A percentile compares a stretch with the other conserved stretches of the same genome.
phyloP scores from a whole-genome alignment of 306 rosid genomes.

The Potentilla sterilis region DNA sequence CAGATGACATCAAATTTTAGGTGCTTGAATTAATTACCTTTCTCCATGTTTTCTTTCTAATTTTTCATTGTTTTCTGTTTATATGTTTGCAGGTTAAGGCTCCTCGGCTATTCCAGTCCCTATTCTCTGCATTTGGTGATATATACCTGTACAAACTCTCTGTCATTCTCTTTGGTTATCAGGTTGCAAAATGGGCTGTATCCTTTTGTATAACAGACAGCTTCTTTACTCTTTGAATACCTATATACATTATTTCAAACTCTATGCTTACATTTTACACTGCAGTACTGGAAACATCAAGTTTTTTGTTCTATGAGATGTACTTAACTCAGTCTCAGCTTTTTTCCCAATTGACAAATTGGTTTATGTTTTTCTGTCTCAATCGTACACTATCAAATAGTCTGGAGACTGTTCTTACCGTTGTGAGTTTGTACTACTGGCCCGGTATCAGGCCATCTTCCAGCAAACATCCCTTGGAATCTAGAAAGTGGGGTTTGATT shows the following conservation, averaged over 20 bases:
- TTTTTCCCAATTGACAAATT: slow-evolving; percentile 76
- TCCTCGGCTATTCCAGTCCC: slow-evolving; percentile 76
- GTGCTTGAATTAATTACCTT: not conserved
- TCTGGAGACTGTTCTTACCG: slow-evolving; percentile 82
- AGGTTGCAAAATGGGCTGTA: slow-evolving; percentile 85
- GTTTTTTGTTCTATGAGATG: slow-evolving; percentile 2
- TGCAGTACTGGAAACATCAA: slow-evolving; percentile 5
- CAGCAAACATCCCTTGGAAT: slow-evolving; percentile 30
- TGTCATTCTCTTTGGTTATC: slow-evolving; percentile 48
- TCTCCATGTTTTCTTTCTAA: not conserved
- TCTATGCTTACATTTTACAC: slow-evolving; percentile 9
- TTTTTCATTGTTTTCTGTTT: slow-evolving; percentile 12
- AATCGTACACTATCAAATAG: slow-evolving; percentile 83
- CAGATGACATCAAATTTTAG: not conserved
- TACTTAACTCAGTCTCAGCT: slow-evolving; percentile 70
- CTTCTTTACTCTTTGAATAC: not conserved
- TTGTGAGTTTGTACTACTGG: slow-evolving; percentile 83
- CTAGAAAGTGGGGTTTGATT: slow-evolving; percentile 75
- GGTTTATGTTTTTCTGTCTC: slow-evolving; percentile 83
- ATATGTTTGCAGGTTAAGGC: slow-evolving; percentile 59
- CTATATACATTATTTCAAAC: slow-evolving; percentile 9
- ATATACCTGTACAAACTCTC: slow-evolving; percentile 75
- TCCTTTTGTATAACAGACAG: slow-evolving; percentile 41
- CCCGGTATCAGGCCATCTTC: slow-evolving; percentile 70
- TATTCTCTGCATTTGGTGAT: slow-evolving; percentile 78